Percentiles rank a stretch among this genome's conserved stretches.
These are phyloP conservation scores for Rhizomucor pusillus DNA, from an alignment of 371 early-diverging fungal genomes.

Conservation along the genomic window DNA sequence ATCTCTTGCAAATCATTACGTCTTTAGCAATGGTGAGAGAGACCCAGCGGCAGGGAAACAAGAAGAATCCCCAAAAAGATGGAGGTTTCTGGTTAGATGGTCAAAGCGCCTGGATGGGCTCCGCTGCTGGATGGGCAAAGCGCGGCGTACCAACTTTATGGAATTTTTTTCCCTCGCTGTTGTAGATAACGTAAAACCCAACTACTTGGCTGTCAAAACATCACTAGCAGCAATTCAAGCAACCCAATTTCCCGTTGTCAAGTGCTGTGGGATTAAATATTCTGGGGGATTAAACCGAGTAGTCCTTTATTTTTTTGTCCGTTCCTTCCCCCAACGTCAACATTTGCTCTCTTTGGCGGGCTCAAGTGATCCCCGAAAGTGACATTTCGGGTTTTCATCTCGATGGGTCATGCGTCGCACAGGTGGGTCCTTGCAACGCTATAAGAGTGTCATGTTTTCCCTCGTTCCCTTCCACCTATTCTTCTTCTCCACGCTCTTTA, in stretches of 20 bases:
- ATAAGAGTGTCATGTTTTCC: conserved; percentile 5
- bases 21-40: background rate
- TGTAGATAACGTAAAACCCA: too few relatives aligned
- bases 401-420: conserved; percentile 17
- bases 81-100: background rate
- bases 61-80: background rate
- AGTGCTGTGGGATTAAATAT: background rate
- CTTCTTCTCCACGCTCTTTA: background rate
- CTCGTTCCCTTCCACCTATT: background rate
- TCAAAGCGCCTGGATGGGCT: too few relatives aligned
- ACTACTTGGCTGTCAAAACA: too few relatives aligned
- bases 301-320: too few relatives aligned
- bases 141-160: too few relatives aligned
- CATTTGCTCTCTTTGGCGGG: background rate
- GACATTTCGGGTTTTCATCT: background rate
- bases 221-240: too few relatives aligned
- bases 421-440: conserved; percentile 10
- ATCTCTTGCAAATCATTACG: background rate
- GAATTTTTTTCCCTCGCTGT: too few relatives aligned
- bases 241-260: too few relatives aligned
- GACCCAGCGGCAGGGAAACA: background rate
- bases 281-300: background rate
- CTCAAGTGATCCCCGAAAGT: background rate
- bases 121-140: too few relatives aligned
- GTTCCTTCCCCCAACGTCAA: background rate